Evolutionary conservation across 768 basidiomycete genomes (phyloP), one percentile per base, ranked within the genome.

Genomic region (Suillus placidus): DNA sequence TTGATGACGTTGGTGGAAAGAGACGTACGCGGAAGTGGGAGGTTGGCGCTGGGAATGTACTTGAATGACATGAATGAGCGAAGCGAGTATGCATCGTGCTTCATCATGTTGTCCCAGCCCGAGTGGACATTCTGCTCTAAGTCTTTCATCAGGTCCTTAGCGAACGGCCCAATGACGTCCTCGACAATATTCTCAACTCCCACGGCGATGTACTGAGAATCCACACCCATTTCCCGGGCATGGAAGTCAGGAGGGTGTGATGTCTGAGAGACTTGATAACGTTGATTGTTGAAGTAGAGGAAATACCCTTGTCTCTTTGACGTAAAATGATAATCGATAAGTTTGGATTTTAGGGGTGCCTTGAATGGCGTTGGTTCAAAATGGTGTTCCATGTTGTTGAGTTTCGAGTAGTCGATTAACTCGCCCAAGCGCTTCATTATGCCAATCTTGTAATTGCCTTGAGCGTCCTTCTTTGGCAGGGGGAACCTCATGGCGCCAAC

Each of bases 401-500:
- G 71, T 32, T 62, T 67, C 23, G 18, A 20, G 54, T 75, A 70
- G 8, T 70, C 64, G 66, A 75, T 71, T 8, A 77, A 68, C 13
- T 73, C 55, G 63, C 70, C 72, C 34, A 71, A 14, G 20, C 72
- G 69, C 26, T 60, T 68, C 77, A 79, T 80, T 40, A 72, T 65
- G 13, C 62, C 58, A 40, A 61, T 70, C 18, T 73, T 26, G 34
- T 56, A 56, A 12, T 56, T n/a, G 34, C 34, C 54, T 32, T 56
- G 6, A 35, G 18, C 34, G 2, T 62, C 68, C 64, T 68, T 72
- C 66, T 66, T 67, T 16, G 71, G 71, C 12, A 72, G 49, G 2
- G 73, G 73, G 66, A 72, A 83, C 3, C 81, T 76, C 81, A 82
- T 82, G 1, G 81, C 81, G 0, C 81, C 81, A 35, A 77, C 73